Percentiles rank a stretch among this genome's conserved stretches.
phyloP scores from a whole-genome alignment of 345 rosid genomes.

The Raphanus raphanistrum region DNA sequence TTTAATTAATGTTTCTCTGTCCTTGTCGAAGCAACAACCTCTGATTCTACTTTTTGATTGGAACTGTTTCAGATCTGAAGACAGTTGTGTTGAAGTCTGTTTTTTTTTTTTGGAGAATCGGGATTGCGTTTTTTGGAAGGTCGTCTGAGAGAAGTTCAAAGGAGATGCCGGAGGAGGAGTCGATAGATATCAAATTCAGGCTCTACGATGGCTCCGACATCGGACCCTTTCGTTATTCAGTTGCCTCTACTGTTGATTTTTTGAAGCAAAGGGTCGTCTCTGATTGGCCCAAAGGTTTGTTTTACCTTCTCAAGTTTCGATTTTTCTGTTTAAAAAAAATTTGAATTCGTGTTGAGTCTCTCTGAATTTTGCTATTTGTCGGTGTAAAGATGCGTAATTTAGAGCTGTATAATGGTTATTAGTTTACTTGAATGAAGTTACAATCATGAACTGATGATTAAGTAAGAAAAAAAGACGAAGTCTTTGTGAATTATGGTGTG shows the following conservation, averaged over 20 bases:
- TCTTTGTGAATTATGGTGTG: background rate
- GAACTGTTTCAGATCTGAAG: constrained; percentile 33
- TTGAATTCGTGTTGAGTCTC: background rate
- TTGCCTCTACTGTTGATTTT: constrained; percentile 80
- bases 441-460: background rate
- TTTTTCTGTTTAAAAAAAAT: background rate
- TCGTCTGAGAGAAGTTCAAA: constrained; percentile 26
- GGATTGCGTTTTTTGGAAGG: constrained; percentile 25
- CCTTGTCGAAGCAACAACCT: constrained; percentile 3
- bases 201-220: constrained; percentile 89
- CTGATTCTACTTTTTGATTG: constrained; percentile 29
- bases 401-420: background rate
- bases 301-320: background rate
- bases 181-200: constrained; percentile 82
- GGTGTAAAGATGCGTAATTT: background rate
- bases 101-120: constrained; percentile 18
- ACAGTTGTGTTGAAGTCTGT: constrained; percentile 13
- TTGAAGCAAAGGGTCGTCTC: constrained; percentile 88
- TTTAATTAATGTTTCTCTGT: background rate
- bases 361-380: background rate
- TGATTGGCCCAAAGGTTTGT: constrained; percentile 91
- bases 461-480: background rate
- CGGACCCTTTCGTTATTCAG: constrained; percentile 84
- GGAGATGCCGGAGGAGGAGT: constrained; percentile 84
- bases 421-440: background rate